Base-by-base conservation (phyloP, 352 stramenopile species). In the Pythium utonaiense region DNA sequence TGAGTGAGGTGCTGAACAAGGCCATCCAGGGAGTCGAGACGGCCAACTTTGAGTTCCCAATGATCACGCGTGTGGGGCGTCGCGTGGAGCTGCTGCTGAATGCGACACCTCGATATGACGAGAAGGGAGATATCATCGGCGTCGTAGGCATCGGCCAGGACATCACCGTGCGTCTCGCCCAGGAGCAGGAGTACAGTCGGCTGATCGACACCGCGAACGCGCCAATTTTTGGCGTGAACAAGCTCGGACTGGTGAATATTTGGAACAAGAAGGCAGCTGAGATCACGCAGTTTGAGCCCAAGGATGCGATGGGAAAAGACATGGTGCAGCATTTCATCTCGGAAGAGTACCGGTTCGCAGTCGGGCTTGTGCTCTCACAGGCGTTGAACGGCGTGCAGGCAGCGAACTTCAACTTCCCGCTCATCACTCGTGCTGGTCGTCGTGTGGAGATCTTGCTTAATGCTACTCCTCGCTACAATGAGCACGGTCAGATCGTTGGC, bases 181-280 rank as follows among this genome's bases (percentile, higher is more conserved):
- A 97, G 34, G 84, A 97, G 22, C 87, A 96, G 47, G 85, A 96
- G 63, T 93, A 95, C 60, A 82, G 67, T 36, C 77, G 86, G 12
- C 56, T 96, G 25, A 94, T 97, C 42, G 86, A 97, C 49, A 95
- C 83, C 8, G 87, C 89, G 4, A 96, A 97, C 51, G 82, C 86
- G 17, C 83, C 88, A 6, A 96, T 96, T 45, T 95, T 96, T 64
- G 89, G 87, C 47, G 83, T 96, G 27, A 75, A 96, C 28, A 82
- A 77, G 62, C 50, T 78, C 12, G 81, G 83, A 6, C 67, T 83
- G 19, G 84, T 96, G 21, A 94, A 93, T 55, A 93, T 94, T 66
- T 96, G 87, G 87, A 96, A 98, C 67, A 74, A 96, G 41, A 97
- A 96, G 54, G 89, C 84, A 0, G 80, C 81, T 2, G 91, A 94